Base-by-base conservation (phyloP, 257 asterid genomes). In the Ocimum tenuiflorum region DNA sequence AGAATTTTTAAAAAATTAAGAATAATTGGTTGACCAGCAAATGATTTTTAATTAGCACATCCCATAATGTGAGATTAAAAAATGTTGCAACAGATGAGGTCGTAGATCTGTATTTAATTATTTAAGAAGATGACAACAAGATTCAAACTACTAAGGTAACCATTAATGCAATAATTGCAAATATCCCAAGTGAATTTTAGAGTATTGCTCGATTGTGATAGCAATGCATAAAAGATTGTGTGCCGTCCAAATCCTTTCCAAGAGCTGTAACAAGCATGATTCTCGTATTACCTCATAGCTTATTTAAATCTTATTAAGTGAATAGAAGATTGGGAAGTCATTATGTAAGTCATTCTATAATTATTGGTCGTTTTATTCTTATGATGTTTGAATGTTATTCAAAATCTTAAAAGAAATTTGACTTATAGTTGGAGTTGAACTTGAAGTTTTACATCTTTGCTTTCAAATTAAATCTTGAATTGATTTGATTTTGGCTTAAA, bases 161-260 rank as follows among this genome's bases (percentile, higher is more conserved):
- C 66, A 57, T 55, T 33, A 18, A 43, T 60, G 47, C 14, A 50
- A 59, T 22, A 8, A 23, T 36, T 2, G 1, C n/a, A 8, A 1
- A 1, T 36, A n/a, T n/a, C n/a, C n/a, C n/a, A n/a, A n/a, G n/a
- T n/a, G n/a, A n/a, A n/a, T n/a, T n/a, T n/a, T n/a, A n/a, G n/a
- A n/a, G 0, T 1, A 36, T 6, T 50, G 69, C 70, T 63, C 58
- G 45, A 65, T 55, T 60, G 38, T 50, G 75, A 17, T 53, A 52
- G 38, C 58, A 75, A 60, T 74, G 22, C 60, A 60, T 45, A 4
- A 47, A 50, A 62, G 75, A 77, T 77, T 27, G 71, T 39, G 67
- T 70, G 78, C 85, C 85, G 82, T 20, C 85, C 85, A 74, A 74
- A 80, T 77, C 80, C 73, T 22, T 59, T 11, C 23, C 48, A 38